Conservation (phyloP, 176 grass and related monocot genomes). For the Thalia dealbata region DNA sequence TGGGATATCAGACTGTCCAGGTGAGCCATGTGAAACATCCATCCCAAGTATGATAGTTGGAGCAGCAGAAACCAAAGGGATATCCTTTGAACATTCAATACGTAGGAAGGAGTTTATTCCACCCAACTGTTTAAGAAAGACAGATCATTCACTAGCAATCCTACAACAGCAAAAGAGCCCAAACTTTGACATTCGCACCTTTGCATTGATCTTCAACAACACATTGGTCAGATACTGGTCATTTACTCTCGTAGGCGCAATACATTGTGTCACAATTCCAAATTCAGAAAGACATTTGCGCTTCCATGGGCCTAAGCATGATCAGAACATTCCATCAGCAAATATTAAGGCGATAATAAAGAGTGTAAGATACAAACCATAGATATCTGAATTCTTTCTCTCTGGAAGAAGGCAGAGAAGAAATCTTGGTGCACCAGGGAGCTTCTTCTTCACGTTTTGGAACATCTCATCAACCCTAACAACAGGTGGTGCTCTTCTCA, state of each 20-base stretch:
- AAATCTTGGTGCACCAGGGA: constrained; percentile 59
- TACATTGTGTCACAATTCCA: constrained; percentile 85
- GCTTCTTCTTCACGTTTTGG: constrained; percentile 45
- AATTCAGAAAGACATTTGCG: constrained; percentile 78
- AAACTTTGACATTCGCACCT: constrained; percentile 26
- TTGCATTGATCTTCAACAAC: constrained; percentile 81
- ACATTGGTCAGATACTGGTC: constrained; percentile 91
- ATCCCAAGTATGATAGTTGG: constrained; percentile 80
- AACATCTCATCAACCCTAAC: constrained; percentile 71
- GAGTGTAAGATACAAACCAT: constrained; percentile 39
- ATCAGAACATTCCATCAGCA: not conserved
- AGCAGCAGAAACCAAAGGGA: constrained; percentile 55
- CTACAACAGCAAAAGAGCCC: not conserved
- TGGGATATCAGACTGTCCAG: constrained; percentile 73
- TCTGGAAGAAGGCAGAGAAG: constrained; percentile 74
- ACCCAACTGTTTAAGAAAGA: constrained; percentile 40
- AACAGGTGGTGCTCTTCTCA: constrained; percentile 38
- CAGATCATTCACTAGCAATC: not conserved
- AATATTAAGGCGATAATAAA: not conserved
- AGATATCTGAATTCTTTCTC: constrained; percentile 90
- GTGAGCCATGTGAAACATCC: constrained; percentile 76
- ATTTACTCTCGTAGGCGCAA: constrained; percentile 78
- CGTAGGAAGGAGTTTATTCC: constrained; percentile 69
- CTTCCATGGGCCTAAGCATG: constrained; percentile 75
- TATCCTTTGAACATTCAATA: constrained; percentile 37